Base-by-base conservation (phyloP, 2,329 filamentous ascomycete species). In the Microsporum audouinii region DNA sequence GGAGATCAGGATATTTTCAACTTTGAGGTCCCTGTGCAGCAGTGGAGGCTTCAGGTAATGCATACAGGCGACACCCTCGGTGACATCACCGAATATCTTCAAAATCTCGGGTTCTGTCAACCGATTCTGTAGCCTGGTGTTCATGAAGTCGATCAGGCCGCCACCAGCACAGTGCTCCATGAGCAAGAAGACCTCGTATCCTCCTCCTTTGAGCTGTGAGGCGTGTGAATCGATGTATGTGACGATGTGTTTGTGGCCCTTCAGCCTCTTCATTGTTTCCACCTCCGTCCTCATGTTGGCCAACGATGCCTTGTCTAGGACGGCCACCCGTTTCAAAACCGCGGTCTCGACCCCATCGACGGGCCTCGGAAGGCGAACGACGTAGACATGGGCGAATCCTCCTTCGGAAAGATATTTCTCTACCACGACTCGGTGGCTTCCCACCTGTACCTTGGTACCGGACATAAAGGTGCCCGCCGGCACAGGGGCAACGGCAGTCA, bases 251-350 rank as follows among this genome's bases (percentile, higher is more conserved):
- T 86, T 85, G 81, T 97, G 94, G 61, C 94, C 94, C 80, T 96
- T 96, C 69, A 99, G 82, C 76, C 94, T 91, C 85, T 99, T 99
- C 94, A 99, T 99, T 12, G 94, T 99, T 78, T 99, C 94, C 68
- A 99, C 94, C 80, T 99, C 94, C 67, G 87, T 97, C 74, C 94
- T 86, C 94, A 99, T 97, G 75, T 89, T 91, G 65, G 89, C 88
- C 76, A 99, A 80, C 62, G 92, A 85, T 66, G 95, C 89, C 80
- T 95, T 96, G 76, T 99, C 94, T 36, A 94, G 91, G 59, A 97
- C 94, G 39, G 94, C 94, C 62, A 99, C 94, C 71, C 94, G 83
- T 81, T 99, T 96, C 70, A 96, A 79, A 57, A 96, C 91, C 10
- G 89, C 91, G 68, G 85, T 80, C 68, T 95, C 88, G 65, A 88